Evolutionary conservation across 2,329 filamentous ascomycete genomes (phyloP).

Genomic region (Curvularia verruculosa): DNA sequence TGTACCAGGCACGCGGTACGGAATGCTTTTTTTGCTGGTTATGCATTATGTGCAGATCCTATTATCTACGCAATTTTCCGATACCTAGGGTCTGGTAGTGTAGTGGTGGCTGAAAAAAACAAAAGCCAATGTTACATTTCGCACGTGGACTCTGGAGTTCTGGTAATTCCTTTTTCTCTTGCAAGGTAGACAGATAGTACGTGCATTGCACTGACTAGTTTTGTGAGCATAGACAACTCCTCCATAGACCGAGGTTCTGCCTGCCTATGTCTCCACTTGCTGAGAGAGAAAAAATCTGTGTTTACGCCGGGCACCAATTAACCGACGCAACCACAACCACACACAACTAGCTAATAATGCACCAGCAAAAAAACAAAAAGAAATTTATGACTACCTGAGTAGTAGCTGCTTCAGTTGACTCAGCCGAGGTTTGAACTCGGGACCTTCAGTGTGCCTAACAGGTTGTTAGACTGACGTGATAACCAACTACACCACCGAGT

Average conservation of each 20-base stretch:
- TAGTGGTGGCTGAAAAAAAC: background rate
- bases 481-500: conserved; percentile 55
- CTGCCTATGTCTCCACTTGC: background rate
- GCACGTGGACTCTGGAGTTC: background rate
- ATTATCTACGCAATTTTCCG: background rate
- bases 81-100: background rate
- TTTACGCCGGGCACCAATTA: background rate
- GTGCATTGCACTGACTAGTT: background rate
- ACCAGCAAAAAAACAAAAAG: conserved; percentile 8
- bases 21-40: background rate
- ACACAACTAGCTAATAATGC: no score
- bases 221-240: background rate
- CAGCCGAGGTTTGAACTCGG: conserved; percentile 25
- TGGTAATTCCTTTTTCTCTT: background rate
- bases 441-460: conserved; percentile 21
- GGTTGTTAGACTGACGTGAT: conserved; percentile 56
- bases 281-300: background rate
- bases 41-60: background rate
- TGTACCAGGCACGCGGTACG: background rate
- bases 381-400: background rate
- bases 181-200: no score
- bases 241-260: background rate
- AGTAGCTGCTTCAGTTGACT: conserved; percentile 14
- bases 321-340: background rate
- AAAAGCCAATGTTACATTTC: background rate